Conservation (phyloP, 2,329 filamentous ascomycete species). For the Trichoderma oligosporum region DNA sequence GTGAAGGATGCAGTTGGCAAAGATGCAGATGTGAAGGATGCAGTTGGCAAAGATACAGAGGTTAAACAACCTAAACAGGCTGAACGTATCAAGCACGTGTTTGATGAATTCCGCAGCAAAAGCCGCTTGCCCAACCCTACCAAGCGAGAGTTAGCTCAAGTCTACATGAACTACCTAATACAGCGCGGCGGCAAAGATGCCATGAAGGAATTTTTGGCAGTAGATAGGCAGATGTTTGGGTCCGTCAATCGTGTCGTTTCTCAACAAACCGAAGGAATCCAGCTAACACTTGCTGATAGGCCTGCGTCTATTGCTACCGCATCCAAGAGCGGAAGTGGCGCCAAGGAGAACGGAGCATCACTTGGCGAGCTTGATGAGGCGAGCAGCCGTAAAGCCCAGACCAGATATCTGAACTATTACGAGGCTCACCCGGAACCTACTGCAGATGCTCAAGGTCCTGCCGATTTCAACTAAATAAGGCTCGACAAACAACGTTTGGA, state of each 20-base stretch:
- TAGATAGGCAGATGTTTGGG: slow-evolving; percentile 88
- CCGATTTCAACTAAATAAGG: slow-evolving; percentile 47
- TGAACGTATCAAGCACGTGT: slow-evolving; percentile 73
- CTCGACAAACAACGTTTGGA: neutral
- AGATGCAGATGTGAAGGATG: no score
- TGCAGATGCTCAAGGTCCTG: slow-evolving; percentile 46
- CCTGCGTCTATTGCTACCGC: slow-evolving; percentile 25
- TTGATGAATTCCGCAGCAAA: slow-evolving; percentile 69
- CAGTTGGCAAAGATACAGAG: no score
- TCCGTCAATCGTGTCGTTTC: slow-evolving; percentile 37
- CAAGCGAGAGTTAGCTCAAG: slow-evolving; percentile 70
- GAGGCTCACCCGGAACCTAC: slow-evolving; percentile 48
- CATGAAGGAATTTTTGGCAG: slow-evolving; percentile 77
- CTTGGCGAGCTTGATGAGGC: slow-evolving; percentile 49
- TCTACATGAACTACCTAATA: slow-evolving; percentile 80
- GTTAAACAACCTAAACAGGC: slow-evolving; percentile 59
- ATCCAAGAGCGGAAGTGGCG: slow-evolving; percentile 20
- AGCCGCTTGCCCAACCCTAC: slow-evolving; percentile 63
- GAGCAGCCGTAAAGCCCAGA: slow-evolving; percentile 49
- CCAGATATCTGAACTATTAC: slow-evolving; percentile 50
- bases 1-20: no score
- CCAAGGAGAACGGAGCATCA: slow-evolving; percentile 46
- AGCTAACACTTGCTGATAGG: slow-evolving; percentile 22
- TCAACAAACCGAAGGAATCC: slow-evolving; percentile 1
- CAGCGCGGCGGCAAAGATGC: slow-evolving; percentile 76